Conservation (phyloP, 2,329 filamentous ascomycete species). For the Alternaria novae-zelandiae region DNA sequence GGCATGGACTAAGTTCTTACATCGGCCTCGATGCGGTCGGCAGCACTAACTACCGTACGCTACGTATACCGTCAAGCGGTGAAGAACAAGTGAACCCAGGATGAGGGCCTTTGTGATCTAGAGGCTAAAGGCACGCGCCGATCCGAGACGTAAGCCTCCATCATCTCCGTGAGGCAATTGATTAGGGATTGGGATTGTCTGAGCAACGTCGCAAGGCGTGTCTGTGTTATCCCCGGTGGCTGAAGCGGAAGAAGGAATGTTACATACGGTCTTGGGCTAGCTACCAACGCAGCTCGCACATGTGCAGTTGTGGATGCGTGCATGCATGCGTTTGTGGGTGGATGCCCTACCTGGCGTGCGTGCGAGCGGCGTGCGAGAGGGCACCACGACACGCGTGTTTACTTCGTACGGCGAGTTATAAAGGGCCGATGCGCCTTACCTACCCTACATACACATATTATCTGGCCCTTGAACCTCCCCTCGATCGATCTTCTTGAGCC, state of each 20-base stretch:
- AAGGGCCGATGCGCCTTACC: conserved; percentile 7
- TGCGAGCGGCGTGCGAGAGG: neutral
- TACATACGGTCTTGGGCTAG: neutral
- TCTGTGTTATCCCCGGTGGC: neutral
- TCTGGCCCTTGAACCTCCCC: neutral
- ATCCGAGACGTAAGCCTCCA: neutral
- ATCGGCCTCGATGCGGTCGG: neutral
- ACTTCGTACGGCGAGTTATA: conserved; percentile 4
- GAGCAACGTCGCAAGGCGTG: neutral
- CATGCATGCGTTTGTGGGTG: conserved; percentile 1
- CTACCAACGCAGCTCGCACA: neutral
- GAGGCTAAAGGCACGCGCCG: neutral
- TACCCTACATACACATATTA: neutral
- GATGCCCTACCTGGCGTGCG: neutral
- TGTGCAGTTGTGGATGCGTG: neutral
- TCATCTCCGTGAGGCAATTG: neutral
- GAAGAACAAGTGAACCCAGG: neutral
- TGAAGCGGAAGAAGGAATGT: neutral
- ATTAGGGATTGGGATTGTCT: neutral
- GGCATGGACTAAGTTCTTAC: neutral
- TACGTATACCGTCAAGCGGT: neutral
- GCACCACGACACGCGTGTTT: conserved; percentile 1
- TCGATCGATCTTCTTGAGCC: neutral
- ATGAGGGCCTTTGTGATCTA: neutral
- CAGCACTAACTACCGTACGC: neutral